These are phyloP conservation scores for Suillus luteus DNA, from an alignment of 768 basidiomycete species.

Conservation along the genomic window DNA sequence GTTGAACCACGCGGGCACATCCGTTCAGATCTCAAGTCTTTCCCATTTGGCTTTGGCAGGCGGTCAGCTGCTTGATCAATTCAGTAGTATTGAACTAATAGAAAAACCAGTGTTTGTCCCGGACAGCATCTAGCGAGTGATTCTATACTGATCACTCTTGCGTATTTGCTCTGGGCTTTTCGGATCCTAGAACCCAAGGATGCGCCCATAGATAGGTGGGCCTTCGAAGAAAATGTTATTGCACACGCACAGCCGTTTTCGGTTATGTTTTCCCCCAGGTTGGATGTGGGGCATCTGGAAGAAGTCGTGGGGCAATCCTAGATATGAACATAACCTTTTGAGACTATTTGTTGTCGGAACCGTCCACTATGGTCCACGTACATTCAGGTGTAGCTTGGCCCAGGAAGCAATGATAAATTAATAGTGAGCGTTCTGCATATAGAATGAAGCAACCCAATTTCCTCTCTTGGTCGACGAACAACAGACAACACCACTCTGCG, in stretches of 20 bases:
- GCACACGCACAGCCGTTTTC: slow-evolving; percentile 58
- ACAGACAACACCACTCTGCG: neutral
- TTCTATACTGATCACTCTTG: slow-evolving; percentile 63
- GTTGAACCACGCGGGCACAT: slow-evolving; percentile 42
- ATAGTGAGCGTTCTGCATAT: neutral
- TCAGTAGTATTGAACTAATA: neutral
- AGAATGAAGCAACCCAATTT: neutral
- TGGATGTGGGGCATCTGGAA: slow-evolving; percentile 11
- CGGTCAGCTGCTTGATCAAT: slow-evolving; percentile 20
- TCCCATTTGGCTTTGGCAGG: slow-evolving; percentile 57
- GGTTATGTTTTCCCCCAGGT: slow-evolving; percentile 51
- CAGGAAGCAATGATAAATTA: neutral
- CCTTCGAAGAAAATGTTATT: slow-evolving; percentile 58
- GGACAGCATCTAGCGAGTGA: slow-evolving; percentile 48
- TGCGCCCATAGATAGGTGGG: slow-evolving; percentile 56
- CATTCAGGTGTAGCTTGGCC: neutral
- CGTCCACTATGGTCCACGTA: neutral
- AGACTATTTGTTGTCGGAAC: neutral
- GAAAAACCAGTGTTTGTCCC: slow-evolving; percentile 50
- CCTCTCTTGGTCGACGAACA: neutral
- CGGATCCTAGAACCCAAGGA: slow-evolving; percentile 46
- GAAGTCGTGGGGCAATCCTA: slow-evolving; percentile 8
- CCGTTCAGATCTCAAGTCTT: slow-evolving; percentile 47
- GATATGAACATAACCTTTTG: neutral
- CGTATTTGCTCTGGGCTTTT: slow-evolving; percentile 66